A percentile compares a stretch with the other conserved stretches of the same genome.
phyloP scores from a whole-genome alignment of 2,329 filamentous ascomycete genomes.

The Colletotrichum phormii region DNA sequence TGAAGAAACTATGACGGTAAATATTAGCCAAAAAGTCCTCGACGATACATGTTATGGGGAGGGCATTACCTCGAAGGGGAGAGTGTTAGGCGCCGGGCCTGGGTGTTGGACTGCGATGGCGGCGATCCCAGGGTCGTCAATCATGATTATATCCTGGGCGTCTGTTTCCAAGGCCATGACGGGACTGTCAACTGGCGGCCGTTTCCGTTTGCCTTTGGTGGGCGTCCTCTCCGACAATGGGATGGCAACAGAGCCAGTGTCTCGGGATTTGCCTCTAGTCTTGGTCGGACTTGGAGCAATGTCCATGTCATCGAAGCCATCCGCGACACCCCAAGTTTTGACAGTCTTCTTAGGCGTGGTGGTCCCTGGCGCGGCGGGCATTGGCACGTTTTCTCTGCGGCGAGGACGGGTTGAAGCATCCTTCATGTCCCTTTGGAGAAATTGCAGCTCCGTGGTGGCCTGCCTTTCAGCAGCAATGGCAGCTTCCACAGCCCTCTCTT shows the following conservation, averaged over 20 bases:
- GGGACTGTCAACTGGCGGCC: constrained; percentile 74
- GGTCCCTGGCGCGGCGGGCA: constrained; percentile 40
- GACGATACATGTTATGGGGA: neutral
- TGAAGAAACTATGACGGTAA: constrained; percentile 63
- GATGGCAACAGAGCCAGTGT: constrained; percentile 55
- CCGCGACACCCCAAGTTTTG: constrained; percentile 70
- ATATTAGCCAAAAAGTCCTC: constrained; percentile 38
- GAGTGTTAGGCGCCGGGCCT: constrained; percentile 25
- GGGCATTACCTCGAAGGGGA: constrained; percentile 58
- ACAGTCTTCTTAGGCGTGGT: constrained; percentile 70
- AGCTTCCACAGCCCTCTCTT: constrained; percentile 73
- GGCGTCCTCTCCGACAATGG: constrained; percentile 68
- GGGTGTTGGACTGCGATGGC: neutral
- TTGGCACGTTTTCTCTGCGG: constrained; percentile 54
- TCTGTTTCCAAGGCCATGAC: constrained; percentile 68
- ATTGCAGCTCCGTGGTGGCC: constrained; percentile 76
- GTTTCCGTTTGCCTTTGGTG: constrained; percentile 77
- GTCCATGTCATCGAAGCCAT: constrained; percentile 81
- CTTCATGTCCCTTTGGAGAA: constrained; percentile 77
- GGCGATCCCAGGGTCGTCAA: constrained; percentile 40
- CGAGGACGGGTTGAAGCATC: constrained; percentile 65
- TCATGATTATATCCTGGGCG: constrained; percentile 55
- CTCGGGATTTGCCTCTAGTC: constrained; percentile 55
- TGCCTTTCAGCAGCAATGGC: constrained; percentile 74
- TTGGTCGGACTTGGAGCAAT: constrained; percentile 66